phyloP scores from a whole-genome alignment of 257 asterid species.

The Nicotiana sylvestris region DNA sequence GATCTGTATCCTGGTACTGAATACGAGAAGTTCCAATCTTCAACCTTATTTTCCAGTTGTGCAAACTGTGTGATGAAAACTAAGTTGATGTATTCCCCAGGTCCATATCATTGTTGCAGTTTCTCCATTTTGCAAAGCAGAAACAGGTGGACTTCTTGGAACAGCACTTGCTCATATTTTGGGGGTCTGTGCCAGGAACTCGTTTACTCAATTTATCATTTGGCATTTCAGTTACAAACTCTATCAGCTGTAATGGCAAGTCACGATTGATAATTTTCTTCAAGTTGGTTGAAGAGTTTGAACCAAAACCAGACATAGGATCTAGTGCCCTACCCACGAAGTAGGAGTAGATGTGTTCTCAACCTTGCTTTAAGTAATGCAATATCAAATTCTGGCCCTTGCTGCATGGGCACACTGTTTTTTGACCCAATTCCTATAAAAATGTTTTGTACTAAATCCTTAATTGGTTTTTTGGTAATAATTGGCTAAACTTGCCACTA shows the following conservation, averaged over 20 bases:
- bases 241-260: background rate
- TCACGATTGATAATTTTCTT: background rate
- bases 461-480: too few species aligned
- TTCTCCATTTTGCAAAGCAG: conserved; percentile 36
- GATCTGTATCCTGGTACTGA: background rate
- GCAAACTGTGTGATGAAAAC: background rate
- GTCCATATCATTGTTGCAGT: conserved; percentile 36
- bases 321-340: conserved; percentile 37
- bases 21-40: background rate
- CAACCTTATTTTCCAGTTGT: background rate
- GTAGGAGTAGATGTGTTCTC: conserved; percentile 61
- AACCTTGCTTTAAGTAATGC: conserved; percentile 11
- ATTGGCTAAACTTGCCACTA: too few species aligned
- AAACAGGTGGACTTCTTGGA: conserved; percentile 27
- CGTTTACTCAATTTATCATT: conserved; percentile 22
- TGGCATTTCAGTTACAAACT: background rate
- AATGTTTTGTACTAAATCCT: too few species aligned
- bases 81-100: conserved; percentile 11
- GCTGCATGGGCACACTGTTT: too few species aligned
- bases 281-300: background rate
- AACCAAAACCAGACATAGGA: conserved; percentile 42
- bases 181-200: conserved; percentile 11
- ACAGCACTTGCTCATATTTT: too few species aligned
- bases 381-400: too few species aligned
- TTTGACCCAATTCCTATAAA: too few species aligned